A percentile compares a stretch with the other conserved stretches of the same genome.
These are phyloP conservation scores for Volvariella volvacea DNA, from an alignment of 1,284 basidiomycete species.

Conservation along the genomic window DNA sequence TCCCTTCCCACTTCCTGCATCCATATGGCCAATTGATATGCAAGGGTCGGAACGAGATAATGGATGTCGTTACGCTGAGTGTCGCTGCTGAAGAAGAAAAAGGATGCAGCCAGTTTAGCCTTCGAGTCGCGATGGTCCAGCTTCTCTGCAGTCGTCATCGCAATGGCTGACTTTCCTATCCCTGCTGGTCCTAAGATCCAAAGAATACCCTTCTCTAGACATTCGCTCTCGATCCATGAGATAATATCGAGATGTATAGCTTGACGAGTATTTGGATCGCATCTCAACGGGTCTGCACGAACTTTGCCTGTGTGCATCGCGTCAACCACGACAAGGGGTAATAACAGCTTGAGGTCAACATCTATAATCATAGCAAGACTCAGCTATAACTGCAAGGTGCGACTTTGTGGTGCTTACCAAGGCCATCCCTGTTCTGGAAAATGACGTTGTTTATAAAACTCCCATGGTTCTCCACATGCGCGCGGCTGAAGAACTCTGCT, in stretches of 20 bases:
- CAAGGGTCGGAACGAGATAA: background rate
- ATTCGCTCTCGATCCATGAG: background rate
- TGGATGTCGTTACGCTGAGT: background rate
- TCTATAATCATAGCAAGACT: too few species aligned
- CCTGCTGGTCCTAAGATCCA: background rate
- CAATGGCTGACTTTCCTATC: slow-evolving; percentile 1
- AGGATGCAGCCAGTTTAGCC: background rate
- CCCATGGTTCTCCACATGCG: too few species aligned
- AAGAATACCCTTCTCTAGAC: background rate
- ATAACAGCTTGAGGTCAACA: too few species aligned
- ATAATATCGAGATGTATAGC: background rate
- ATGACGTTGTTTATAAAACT: too few species aligned
- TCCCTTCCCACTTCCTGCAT: background rate
- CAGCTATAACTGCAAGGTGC: too few species aligned
- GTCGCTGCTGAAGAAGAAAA: background rate
- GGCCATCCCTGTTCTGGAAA: too few species aligned
- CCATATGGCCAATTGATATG: background rate
- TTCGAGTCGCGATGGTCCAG: too few species aligned
- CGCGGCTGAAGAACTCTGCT: too few species aligned
- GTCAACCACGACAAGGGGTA: too few species aligned
- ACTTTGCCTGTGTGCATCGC: too few species aligned
- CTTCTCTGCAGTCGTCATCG: background rate
- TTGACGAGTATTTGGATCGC: slow-evolving; percentile 1
- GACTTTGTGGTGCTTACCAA: too few species aligned
- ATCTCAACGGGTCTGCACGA: too few species aligned